Percentiles rank a stretch among this genome's conserved stretches.
These are phyloP conservation scores for Ramichloridium luteum DNA, from an alignment of 2,329 filamentous ascomycete species.

Conservation along the genomic window DNA sequence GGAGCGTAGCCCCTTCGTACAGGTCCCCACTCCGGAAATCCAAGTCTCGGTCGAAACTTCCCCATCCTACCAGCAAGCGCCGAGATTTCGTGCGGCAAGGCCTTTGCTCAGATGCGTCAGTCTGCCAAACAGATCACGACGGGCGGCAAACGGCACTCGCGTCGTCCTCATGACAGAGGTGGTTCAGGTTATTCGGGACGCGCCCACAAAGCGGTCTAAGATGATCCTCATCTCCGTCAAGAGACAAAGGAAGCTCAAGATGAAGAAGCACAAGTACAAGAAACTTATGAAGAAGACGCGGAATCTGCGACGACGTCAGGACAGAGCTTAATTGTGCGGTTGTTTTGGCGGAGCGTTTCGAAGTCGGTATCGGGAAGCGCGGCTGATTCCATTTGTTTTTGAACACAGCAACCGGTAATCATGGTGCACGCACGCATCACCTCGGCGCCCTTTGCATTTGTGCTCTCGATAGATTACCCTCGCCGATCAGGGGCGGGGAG, in stretches of 20 bases:
- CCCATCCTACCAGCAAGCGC: constrained; percentile 1
- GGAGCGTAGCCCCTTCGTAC: constrained; percentile 31
- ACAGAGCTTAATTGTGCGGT: constrained; percentile 21
- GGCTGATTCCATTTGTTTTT: no score
- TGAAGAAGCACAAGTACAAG: constrained; percentile 99
- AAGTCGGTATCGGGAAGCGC: no score
- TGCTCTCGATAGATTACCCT: no score
- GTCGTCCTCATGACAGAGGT: neutral
- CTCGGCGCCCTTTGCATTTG: no score
- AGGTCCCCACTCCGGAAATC: constrained; percentile 22
- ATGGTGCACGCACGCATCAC: no score
- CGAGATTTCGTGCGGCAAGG: neutral
- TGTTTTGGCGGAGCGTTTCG: no score
- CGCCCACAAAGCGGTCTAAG: constrained; percentile 8
- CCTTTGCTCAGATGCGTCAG: neutral
- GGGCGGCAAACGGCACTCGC: neutral
- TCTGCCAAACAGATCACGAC: neutral
- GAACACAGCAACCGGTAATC: no score
- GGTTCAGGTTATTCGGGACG: neutral
- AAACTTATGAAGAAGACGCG: constrained; percentile 92
- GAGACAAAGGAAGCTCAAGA: constrained; percentile 86
- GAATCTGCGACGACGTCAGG: constrained; percentile 75
- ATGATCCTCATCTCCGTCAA: constrained; percentile 85
- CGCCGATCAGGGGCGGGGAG: no score
- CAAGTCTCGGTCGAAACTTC: constrained; percentile 20